A percentile compares a stretch with the other conserved stretches of the same genome.
phyloP scores from a whole-genome alignment of 129 eudicot genomes.

The Helichrysum umbraculigerum region DNA sequence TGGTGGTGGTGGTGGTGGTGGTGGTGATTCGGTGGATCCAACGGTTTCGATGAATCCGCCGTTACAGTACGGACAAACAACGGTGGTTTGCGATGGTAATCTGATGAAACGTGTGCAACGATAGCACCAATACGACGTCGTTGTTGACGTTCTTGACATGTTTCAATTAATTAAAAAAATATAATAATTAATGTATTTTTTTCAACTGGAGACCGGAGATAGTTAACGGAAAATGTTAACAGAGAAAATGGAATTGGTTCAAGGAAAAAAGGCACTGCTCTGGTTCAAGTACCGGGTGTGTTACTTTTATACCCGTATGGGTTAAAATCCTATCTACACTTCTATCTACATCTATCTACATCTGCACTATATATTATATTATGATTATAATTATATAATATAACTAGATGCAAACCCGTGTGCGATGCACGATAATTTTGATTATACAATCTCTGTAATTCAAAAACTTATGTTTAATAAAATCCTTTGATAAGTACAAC shows the following conservation, averaged over 20 bases:
- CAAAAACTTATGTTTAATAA: no score
- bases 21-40: conserved; percentile 35
- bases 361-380: no score
- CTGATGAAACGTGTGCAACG: conserved; percentile 61
- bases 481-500: no score
- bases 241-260: background rate
- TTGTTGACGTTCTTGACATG: conserved; percentile 36
- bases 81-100: conserved; percentile 31
- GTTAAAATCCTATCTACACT: no score
- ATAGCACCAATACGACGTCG: conserved; percentile 84
- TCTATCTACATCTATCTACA: no score
- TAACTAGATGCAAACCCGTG: no score
- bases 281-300: background rate
- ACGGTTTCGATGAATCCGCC: conserved; percentile 71
- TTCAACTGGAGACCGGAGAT: background rate
- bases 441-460: no score
- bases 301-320: background rate
- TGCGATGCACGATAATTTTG: no score
- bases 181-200: no score
- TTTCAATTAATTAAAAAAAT: background rate
- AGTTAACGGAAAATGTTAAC: no score
- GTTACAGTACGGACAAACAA: conserved; percentile 56
- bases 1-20: conserved; percentile 43
- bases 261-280: background rate
- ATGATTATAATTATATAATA: no score